phyloP scores from a whole-genome alignment of 352 stramenopile genomes.

The Phytophthora pistaciae region DNA sequence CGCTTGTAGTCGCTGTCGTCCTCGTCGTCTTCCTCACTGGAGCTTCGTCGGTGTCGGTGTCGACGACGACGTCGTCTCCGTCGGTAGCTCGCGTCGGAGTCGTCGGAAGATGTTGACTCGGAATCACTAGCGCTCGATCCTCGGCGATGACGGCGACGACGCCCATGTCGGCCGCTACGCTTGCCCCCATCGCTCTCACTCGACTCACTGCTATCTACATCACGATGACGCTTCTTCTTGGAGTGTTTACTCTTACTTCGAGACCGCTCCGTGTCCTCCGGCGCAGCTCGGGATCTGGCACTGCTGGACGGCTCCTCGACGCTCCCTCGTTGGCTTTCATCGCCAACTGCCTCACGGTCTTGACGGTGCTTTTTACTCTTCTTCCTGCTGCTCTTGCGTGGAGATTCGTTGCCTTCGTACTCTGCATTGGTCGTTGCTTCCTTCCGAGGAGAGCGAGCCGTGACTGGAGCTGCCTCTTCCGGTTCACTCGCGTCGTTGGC shows the following conservation, averaged over 20 bases:
- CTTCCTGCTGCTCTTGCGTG: slow-evolving; percentile 76
- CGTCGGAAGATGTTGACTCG: slow-evolving; percentile 52
- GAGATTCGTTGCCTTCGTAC: slow-evolving; percentile 47
- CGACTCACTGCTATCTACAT: slow-evolving; percentile 51
- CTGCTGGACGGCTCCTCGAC: slow-evolving; percentile 26
- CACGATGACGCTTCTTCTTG: slow-evolving; percentile 61
- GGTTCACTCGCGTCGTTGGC: slow-evolving; percentile 44
- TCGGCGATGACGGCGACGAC: slow-evolving; percentile 36
- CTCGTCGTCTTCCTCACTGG: slow-evolving; percentile 66
- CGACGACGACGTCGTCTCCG: slow-evolving; percentile 53
- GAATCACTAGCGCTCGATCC: slow-evolving; percentile 61
- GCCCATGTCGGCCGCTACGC: slow-evolving; percentile 34
- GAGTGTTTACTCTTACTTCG: slow-evolving; percentile 53
- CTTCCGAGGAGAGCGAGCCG: slow-evolving; percentile 54
- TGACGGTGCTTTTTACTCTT: slow-evolving; percentile 57
- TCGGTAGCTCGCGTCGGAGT: slow-evolving; percentile 53
- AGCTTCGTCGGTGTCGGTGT: slow-evolving; percentile 49
- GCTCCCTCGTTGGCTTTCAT: slow-evolving; percentile 21
- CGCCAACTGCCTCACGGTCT: slow-evolving; percentile 26
- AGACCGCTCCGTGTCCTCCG: slow-evolving; percentile 43
- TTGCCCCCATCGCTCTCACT: slow-evolving; percentile 51
- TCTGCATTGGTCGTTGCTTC: slow-evolving; percentile 37
- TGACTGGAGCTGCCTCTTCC: slow-evolving; percentile 37
- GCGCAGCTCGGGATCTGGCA: slow-evolving; percentile 25
- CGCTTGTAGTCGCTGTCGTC: slow-evolving; percentile 65